Conservation (phyloP, 2,329 filamentous ascomycete genomes). For the Phyllachora maydis region DNA sequence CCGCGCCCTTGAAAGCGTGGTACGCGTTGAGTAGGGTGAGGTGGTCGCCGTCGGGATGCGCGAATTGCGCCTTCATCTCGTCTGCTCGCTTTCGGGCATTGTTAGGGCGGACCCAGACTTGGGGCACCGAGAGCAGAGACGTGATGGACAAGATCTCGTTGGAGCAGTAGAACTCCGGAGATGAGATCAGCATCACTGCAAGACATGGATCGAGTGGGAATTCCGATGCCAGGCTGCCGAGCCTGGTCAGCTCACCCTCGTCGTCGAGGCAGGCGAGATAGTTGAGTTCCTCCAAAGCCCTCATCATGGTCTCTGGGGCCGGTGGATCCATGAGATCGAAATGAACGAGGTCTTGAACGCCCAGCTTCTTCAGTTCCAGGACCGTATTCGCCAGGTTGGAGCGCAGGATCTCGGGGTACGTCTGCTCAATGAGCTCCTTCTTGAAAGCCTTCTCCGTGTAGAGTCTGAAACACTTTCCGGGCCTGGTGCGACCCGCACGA, state of each 20-base stretch:
- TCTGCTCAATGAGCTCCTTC: conserved; percentile 93
- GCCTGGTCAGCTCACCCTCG: conserved; percentile 73
- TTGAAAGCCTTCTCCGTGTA: conserved; percentile 95
- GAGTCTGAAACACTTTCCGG: conserved; percentile 92
- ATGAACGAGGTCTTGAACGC: conserved; percentile 86
- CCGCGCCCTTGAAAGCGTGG: conserved; percentile 78
- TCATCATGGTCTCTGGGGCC: conserved; percentile 94
- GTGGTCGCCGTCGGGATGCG: conserved; percentile 85
- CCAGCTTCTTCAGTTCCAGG: conserved; percentile 90
- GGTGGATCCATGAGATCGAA: conserved; percentile 98
- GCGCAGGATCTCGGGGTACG: conserved; percentile 84
- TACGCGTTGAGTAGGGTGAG: conserved; percentile 94
- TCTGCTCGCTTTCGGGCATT: conserved; percentile 77
- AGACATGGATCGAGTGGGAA: conserved; percentile 88
- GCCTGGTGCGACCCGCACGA: conserved; percentile 96
- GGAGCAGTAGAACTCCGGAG: conserved; percentile 94
- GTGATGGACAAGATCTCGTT: conserved; percentile 96
- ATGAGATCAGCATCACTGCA: conserved; percentile 94
- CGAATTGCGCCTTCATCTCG: conserved; percentile 91
- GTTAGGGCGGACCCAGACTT: conserved; percentile 79
- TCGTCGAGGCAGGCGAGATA: conserved; percentile 93
- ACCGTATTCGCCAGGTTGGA: conserved; percentile 93
- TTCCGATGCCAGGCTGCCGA: conserved; percentile 77
- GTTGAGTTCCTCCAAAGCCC: conserved; percentile 90
- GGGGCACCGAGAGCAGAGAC: conserved; percentile 79